These are phyloP conservation scores for Psidium guajava DNA, from an alignment of 345 rosid species.

Conservation along the genomic window DNA sequence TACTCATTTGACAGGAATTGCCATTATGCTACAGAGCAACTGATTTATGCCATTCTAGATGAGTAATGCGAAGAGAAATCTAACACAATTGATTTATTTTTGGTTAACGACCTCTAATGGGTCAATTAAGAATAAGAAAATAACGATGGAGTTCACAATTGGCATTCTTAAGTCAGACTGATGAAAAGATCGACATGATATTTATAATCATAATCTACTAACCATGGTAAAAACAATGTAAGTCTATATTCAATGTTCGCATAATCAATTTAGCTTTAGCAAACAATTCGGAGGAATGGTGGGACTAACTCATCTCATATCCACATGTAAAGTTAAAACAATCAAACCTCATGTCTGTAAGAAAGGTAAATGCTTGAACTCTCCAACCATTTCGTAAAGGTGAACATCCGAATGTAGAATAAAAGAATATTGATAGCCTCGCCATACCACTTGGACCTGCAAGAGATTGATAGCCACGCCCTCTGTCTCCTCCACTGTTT, in stretches of 20 bases:
- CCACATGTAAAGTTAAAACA: neutral
- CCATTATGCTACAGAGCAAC: neutral
- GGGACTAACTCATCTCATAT: neutral
- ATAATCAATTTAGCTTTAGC: neutral
- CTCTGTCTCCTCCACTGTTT: conserved; percentile 26
- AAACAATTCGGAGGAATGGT: neutral
- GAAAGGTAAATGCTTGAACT: neutral
- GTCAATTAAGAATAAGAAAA: neutral
- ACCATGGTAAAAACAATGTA: neutral
- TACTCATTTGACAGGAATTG: neutral
- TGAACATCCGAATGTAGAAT: neutral
- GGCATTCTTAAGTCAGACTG: neutral
- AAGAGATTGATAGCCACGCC: conserved; percentile 69
- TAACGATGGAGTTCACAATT: neutral
- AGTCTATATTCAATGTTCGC: neutral
- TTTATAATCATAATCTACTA: neutral
- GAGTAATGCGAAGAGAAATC: neutral
- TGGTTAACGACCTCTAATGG: neutral
- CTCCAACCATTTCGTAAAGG: neutral
- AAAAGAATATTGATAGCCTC: neutral
- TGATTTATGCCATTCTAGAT: neutral
- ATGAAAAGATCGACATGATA: neutral
- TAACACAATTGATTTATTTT: neutral
- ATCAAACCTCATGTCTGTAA: neutral
- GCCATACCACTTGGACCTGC: conserved; percentile 48